Evolutionary conservation across 2,329 filamentous ascomycete genomes (phyloP).

Genomic region (Ascochyta koolunga): DNA sequence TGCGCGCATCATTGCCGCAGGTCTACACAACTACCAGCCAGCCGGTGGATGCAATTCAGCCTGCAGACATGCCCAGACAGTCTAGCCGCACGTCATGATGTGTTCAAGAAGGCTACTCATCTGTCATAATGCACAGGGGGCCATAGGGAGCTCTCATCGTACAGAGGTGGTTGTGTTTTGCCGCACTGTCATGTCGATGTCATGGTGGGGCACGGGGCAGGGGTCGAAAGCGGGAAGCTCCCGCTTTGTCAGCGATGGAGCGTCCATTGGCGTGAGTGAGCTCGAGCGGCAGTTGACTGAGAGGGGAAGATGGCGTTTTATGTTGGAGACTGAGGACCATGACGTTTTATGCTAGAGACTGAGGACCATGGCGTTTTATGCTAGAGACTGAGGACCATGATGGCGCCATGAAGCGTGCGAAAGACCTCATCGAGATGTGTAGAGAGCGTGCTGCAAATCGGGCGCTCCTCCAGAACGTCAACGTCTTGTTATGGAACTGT

Average conservation of each 20-base stretch:
- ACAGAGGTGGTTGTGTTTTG: constrained; percentile 20
- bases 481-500: background rate
- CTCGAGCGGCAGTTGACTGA: background rate
- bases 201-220: constrained; percentile 29
- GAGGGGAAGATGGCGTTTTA: constrained; percentile 2
- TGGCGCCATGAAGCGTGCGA: constrained; percentile 1
- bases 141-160: constrained; percentile 24
- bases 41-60: constrained; percentile 24
- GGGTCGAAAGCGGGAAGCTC: constrained; percentile 3
- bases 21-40: constrained; percentile 28
- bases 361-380: constrained; percentile 13
- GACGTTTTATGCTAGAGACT: constrained; percentile 16
- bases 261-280: background rate
- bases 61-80: constrained; percentile 33
- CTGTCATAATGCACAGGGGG: constrained; percentile 18
- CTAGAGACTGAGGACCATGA: constrained; percentile 25
- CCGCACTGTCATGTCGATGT: constrained; percentile 36
- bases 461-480: background rate
- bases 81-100: constrained; percentile 41
- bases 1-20: constrained; percentile 13
- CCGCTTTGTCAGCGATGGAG: constrained; percentile 16
- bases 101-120: constrained; percentile 26
- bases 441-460: background rate
- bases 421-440: background rate
- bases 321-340: constrained; percentile 12